Conservation (phyloP, 345 rosid species). For the Populus tremula region DNA sequence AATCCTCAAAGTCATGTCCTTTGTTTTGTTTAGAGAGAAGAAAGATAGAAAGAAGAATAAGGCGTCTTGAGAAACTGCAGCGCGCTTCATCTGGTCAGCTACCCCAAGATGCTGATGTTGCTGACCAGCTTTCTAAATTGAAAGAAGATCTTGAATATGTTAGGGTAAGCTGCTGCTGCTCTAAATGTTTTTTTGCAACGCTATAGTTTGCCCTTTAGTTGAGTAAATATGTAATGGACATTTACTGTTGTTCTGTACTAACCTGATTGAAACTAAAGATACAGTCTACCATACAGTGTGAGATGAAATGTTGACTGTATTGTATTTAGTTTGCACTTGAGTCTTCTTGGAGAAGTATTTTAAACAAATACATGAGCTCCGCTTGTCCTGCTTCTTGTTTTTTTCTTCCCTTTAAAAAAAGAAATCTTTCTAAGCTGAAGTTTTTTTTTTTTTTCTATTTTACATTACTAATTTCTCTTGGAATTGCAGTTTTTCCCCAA, state of each 20-base stretch:
- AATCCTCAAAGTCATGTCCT: not conserved
- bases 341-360: not conserved
- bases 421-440: not conserved
- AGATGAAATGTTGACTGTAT: not conserved
- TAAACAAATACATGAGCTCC: not conserved
- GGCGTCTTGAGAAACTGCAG: constrained; percentile 90
- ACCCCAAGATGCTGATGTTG: constrained; percentile 54
- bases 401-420: not conserved
- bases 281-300: not conserved
- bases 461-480: not conserved
- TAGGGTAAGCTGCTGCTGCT: constrained; percentile 49
- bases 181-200: not conserved
- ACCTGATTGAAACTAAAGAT: not conserved
- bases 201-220: too few species aligned
- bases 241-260: not conserved
- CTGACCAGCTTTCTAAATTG: constrained; percentile 70
- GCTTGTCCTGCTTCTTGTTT: not conserved
- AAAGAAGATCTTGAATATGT: constrained; percentile 99
- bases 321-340: not conserved
- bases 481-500: constrained; percentile 84
- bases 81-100: constrained; percentile 68
- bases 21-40: constrained; percentile 62
- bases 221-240: not conserved
- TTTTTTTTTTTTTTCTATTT: not conserved
- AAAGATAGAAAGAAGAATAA: constrained; percentile 78